Conservation (phyloP, 352 stramenopile genomes). For the Phytophthora ohioensis region DNA sequence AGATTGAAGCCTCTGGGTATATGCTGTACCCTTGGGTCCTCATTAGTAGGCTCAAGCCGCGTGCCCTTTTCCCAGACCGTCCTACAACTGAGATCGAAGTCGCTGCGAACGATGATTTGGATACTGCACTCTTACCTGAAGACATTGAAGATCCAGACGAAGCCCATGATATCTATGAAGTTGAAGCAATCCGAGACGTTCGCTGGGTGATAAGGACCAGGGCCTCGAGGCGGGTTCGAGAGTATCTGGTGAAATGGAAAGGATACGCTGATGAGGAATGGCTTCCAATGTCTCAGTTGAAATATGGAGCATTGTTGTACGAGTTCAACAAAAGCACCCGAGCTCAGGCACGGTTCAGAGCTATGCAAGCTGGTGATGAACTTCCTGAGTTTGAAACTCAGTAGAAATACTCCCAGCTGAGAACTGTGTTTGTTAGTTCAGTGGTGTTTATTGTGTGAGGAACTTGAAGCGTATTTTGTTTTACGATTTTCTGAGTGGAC, state of each 20-base stretch:
- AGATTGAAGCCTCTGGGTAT: too few species aligned
- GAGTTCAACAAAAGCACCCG: constrained; percentile 6
- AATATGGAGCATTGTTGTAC: background rate
- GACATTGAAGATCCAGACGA: too few species aligned
- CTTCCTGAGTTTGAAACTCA: too few species aligned
- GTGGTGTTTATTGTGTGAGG: too few species aligned
- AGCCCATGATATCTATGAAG: constrained; percentile 3
- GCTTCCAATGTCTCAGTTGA: background rate
- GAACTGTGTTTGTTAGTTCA: too few species aligned
- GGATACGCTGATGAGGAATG: background rate
- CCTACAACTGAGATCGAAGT: background rate
- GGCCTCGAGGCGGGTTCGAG: background rate
- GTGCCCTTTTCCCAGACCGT: background rate
- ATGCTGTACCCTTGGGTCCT: background rate
- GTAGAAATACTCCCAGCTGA: too few species aligned
- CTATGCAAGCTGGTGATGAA: too few species aligned
- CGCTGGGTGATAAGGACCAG: constrained; percentile 1
- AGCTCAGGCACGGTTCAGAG: background rate
- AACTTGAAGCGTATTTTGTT: too few species aligned
- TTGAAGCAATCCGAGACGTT: constrained; percentile 8
- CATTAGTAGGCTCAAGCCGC: background rate
- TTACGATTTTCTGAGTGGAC: too few species aligned
- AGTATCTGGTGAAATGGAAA: constrained; percentile 10
- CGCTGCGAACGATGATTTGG: too few species aligned
- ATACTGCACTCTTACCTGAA: too few species aligned